phyloP scores from a whole-genome alignment of 192 early-diverging fungal species.

The Podochytrium sp. region DNA sequence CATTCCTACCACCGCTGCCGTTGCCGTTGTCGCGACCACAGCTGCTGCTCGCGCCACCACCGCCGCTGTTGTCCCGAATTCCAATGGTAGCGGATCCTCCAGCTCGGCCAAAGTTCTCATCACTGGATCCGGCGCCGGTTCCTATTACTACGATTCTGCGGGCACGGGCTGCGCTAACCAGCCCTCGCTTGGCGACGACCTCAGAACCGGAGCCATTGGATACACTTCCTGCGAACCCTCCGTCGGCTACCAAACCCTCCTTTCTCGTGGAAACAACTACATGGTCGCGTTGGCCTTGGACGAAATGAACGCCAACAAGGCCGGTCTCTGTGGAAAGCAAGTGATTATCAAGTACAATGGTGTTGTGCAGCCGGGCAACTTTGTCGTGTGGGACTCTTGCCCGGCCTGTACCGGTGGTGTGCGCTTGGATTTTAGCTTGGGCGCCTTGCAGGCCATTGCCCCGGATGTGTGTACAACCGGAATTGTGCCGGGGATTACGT shows the following conservation, averaged over 20 bases:
- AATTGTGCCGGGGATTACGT: background rate
- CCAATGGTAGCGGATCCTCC: too few relatives aligned
- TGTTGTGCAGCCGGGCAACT: background rate
- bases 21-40: too few relatives aligned
- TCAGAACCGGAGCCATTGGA: too few relatives aligned
- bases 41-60: too few relatives aligned
- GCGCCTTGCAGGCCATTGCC: slow-evolving; percentile 2
- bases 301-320: slow-evolving; percentile 18
- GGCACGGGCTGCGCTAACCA: background rate
- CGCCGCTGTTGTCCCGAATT: too few relatives aligned
- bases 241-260: background rate
- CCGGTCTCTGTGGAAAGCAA: slow-evolving; percentile 14
- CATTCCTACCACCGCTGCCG: too few relatives aligned
- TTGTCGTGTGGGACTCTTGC: slow-evolving; percentile 23
- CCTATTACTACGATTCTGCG: slow-evolving; percentile 10
- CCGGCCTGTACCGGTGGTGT: slow-evolving; percentile 18
- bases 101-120: slow-evolving; percentile 16
- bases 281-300: slow-evolving; percentile 19
- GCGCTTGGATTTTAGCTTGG: slow-evolving; percentile 8
- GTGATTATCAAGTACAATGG: slow-evolving; percentile 13
- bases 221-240: slow-evolving; percentile 21
- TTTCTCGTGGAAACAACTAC: background rate
- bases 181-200: background rate
- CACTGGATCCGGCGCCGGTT: background rate
- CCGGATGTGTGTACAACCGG: background rate